These are phyloP conservation scores for Globisporangium cederbergense DNA, from an alignment of 352 stramenopile species.

Conservation along the genomic window DNA sequence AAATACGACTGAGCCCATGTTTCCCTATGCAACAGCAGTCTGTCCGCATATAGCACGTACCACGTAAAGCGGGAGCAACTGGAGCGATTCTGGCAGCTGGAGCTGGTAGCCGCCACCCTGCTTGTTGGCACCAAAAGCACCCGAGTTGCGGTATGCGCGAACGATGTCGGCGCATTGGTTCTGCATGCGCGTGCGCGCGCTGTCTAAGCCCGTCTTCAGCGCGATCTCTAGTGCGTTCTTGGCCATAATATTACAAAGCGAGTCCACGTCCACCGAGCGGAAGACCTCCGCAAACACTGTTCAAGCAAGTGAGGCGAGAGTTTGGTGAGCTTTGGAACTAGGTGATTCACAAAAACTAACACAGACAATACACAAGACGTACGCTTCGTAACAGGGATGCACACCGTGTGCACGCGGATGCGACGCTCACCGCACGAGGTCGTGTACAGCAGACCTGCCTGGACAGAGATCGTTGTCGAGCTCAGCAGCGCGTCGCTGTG, in stretches of 20 bases:
- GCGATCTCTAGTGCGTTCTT: slow-evolving; percentile 94
- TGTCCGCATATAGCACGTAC: slow-evolving; percentile 34
- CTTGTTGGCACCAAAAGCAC: slow-evolving; percentile 61
- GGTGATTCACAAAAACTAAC: background rate
- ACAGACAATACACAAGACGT: slow-evolving; percentile 19
- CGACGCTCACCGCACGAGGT: slow-evolving; percentile 95
- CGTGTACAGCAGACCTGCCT: slow-evolving; percentile 98
- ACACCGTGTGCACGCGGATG: slow-evolving; percentile 98
- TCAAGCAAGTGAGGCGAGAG: slow-evolving; percentile 8
- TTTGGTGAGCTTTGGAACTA: background rate
- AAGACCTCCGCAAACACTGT: slow-evolving; percentile 91
- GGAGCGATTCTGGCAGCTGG: slow-evolving; percentile 88
- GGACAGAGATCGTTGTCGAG: slow-evolving; percentile 93
- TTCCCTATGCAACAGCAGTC: slow-evolving; percentile 6
- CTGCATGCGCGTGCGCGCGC: slow-evolving; percentile 91
- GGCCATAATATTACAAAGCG: slow-evolving; percentile 92
- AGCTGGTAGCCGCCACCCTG: slow-evolving; percentile 73
- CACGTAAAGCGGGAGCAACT: slow-evolving; percentile 95
- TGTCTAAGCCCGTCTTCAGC: slow-evolving; percentile 94
- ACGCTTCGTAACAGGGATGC: slow-evolving; percentile 90
- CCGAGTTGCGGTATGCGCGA: slow-evolving; percentile 83
- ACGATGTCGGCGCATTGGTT: slow-evolving; percentile 93
- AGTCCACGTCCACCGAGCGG: slow-evolving; percentile 90
- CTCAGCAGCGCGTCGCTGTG: slow-evolving; percentile 96
- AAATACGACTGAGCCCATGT: background rate